These are phyloP conservation scores for Fraxinus cuspidata DNA, from an alignment of 257 asterid species.

Conservation along the genomic window DNA sequence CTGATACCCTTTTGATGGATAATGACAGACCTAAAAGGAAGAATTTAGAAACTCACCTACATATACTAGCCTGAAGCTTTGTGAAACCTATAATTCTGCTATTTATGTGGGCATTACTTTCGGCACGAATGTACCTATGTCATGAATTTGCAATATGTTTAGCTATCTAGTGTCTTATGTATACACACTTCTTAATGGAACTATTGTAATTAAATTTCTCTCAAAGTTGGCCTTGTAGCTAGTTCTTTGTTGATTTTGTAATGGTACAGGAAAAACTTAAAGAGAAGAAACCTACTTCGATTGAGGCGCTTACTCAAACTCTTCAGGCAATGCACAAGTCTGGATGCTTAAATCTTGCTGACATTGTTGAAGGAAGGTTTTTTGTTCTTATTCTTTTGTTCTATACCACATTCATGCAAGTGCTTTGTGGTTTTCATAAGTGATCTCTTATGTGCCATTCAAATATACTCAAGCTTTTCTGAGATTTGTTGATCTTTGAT, in stretches of 20 bases:
- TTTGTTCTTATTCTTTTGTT: slow-evolving; percentile 6
- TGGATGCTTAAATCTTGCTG: slow-evolving; percentile 83
- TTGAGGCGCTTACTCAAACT: slow-evolving; percentile 81
- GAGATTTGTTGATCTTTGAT: slow-evolving; percentile 3
- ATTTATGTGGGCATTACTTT: background rate
- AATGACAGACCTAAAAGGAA: background rate
- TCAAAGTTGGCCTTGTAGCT: slow-evolving; percentile 19
- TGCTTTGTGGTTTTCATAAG: background rate
- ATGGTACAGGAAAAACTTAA: slow-evolving; percentile 80
- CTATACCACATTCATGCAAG: slow-evolving; percentile 9
- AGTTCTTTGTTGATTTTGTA: slow-evolving; percentile 19
- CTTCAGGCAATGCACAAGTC: slow-evolving; percentile 97
- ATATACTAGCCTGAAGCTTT: slow-evolving; percentile 13
- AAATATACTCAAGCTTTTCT: background rate
- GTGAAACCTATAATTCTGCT: background rate
- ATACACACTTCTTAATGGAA: background rate
- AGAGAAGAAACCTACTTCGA: slow-evolving; percentile 89
- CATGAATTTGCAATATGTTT: background rate
- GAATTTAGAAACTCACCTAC: background rate
- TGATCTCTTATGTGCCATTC: slow-evolving; percentile 7
- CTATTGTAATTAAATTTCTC: slow-evolving; percentile 1
- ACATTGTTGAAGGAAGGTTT: slow-evolving; percentile 85
- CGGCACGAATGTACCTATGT: background rate
- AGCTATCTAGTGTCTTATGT: background rate
- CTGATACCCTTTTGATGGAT: background rate